Conservation (phyloP, 2,329 filamentous ascomycete genomes). For the Lasiodiplodia theobromae region DNA sequence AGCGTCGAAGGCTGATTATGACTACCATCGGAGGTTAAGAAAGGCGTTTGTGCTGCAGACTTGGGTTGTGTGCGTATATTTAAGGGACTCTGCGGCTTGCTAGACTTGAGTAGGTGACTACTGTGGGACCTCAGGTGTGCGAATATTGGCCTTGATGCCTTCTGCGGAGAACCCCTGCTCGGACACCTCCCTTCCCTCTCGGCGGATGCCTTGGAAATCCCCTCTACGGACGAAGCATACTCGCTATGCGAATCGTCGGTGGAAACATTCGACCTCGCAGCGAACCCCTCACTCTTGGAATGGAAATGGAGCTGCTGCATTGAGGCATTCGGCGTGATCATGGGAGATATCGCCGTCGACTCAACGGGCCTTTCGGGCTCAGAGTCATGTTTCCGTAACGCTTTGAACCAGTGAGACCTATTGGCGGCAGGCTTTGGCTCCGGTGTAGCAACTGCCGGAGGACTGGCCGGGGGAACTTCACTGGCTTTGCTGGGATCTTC, state of each 20-base stretch:
- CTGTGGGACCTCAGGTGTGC: constrained; percentile 13
- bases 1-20: neutral
- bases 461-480: neutral
- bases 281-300: neutral
- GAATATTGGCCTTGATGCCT: constrained; percentile 3
- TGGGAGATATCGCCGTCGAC: neutral
- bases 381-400: neutral
- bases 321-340: neutral
- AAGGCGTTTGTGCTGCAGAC: neutral
- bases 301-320: neutral
- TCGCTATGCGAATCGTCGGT: constrained; percentile 1
- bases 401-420: constrained; percentile 30
- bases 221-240: neutral
- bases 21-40: neutral
- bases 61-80: neutral
- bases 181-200: neutral
- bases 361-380: neutral
- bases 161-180: neutral
- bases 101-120: constrained; percentile 1
- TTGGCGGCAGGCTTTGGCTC: constrained; percentile 35
- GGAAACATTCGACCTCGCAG: neutral
- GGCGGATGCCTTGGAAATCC: neutral
- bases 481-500: neutral
- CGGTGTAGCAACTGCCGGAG: neutral
- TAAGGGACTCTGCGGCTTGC: neutral